Percentiles rank a stretch among this genome's conserved stretches.
Evolutionary conservation across 2,329 filamentous ascomycete genomes (phyloP).

Genomic region (Sporothrix euskadiensis): DNA sequence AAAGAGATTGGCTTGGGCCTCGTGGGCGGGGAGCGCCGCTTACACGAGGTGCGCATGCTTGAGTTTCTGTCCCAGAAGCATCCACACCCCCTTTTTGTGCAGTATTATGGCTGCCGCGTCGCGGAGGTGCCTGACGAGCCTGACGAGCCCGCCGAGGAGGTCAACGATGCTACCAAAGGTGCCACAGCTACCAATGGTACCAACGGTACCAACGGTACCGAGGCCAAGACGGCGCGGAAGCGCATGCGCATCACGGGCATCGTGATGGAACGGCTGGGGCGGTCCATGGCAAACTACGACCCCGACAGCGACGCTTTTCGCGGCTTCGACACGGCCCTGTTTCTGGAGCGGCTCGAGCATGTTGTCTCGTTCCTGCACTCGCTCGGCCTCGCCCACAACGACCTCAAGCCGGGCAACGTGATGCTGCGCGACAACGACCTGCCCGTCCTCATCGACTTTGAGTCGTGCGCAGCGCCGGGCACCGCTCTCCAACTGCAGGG

Average conservation of each 20-base stretch:
- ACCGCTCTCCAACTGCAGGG: neutral
- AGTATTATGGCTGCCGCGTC: conserved; percentile 10
- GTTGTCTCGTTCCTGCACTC: neutral
- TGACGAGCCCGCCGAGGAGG: neutral
- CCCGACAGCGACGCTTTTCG: neutral
- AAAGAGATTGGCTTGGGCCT: neutral
- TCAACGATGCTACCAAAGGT: neutral
- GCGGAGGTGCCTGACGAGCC: neutral
- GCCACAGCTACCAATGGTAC: neutral
- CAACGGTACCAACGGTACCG: neutral
- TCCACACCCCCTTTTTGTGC: conserved; percentile 14
- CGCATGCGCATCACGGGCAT: neutral
- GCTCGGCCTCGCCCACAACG: neutral
- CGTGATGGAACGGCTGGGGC: neutral
- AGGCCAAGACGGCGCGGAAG: neutral
- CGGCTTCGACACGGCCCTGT: neutral
- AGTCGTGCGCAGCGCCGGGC: neutral
- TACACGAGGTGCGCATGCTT: neutral
- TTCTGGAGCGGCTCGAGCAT: conserved; percentile 5
- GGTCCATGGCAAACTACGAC: neutral
- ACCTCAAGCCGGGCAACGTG: conserved; percentile 10
- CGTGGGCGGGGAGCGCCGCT: neutral
- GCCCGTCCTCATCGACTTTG: conserved; percentile 19
- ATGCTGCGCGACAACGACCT: conserved; percentile 5
- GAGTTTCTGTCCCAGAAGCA: conserved; percentile 7